Base-by-base conservation (phyloP, 164 flowering plant genomes). In the Chimonanthus salicifolius region DNA sequence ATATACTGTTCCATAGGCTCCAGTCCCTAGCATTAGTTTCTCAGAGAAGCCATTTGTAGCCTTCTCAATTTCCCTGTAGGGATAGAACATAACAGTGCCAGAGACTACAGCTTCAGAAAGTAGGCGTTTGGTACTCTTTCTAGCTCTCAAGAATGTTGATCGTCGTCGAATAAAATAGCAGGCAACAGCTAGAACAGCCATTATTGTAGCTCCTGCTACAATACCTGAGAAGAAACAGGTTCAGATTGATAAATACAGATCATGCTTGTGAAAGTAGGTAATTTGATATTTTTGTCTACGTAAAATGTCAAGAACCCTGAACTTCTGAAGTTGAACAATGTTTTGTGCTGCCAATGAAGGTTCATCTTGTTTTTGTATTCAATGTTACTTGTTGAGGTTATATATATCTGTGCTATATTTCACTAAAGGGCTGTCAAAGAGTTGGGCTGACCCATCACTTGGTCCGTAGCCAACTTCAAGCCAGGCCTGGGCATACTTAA, bases 1-100 rank as follows among this genome's bases (percentile, higher is more conserved):
- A 64, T 94, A 94, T 7, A 94, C 98, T 1, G 95, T 91, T 2
- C 94, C 98, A 70, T 84, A 92, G 7, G 94, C 97, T 5, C 98
- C 98, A 15, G 83, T 88, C 71, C 98, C 98, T 3, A 92, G 82
- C 75, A 83, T 79, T 44, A 85, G 85, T 16, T 86, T 82, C 15
- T 85, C 91, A 0, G 95, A 88, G 83, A 94, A 94, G 72, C 78
- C 6, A 49, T 80, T 76, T 1, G 98, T 94, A 69, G 98, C 94
- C 79, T 74, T 85, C 77, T 92, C 92, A 1, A 94, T 88, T 66
- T 89, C 97, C 78, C 79, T 90, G 85, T 92, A 89, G 8, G 85
- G 74, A 68, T 86, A 85, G 62, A 91, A 76, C 0, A 94, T 92
- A 70, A 92, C 80, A 71, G 74, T 82, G 75, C 62, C 76, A 68